Conservation (phyloP, 2,329 filamentous ascomycete species). For the Neurospora sp. region DNA sequence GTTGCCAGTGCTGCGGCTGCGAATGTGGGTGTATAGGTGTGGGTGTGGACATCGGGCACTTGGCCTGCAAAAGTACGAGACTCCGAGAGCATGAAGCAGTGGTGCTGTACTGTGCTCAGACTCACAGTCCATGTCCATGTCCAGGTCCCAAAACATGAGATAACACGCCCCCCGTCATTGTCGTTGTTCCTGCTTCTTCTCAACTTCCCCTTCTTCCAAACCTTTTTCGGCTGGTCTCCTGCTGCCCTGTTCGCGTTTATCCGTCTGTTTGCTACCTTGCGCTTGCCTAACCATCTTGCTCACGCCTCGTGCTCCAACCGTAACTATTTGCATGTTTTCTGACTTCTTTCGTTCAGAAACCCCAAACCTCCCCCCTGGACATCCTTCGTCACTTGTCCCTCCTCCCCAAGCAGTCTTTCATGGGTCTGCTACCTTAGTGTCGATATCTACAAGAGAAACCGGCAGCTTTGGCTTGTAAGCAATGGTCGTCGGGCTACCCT, state of each 20-base stretch:
- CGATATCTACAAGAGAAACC: neutral
- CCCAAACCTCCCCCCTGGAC: neutral
- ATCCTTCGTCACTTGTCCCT: neutral
- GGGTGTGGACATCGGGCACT: neutral
- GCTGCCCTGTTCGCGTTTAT: neutral
- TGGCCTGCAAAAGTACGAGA: neutral
- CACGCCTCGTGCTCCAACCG: neutral
- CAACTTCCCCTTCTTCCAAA: neutral
- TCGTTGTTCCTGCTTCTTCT: neutral
- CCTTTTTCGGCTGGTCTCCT: neutral
- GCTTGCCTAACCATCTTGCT: neutral
- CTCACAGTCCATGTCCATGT: neutral
- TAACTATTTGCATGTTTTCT: neutral
- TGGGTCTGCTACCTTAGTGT: neutral
- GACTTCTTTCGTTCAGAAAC: neutral
- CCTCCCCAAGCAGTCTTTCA: neutral
- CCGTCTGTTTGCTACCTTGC: neutral
- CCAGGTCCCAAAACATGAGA: neutral
- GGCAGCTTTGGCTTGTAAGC: neutral
- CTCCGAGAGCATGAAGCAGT: neutral
- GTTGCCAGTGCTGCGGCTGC: neutral
- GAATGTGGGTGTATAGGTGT: neutral
- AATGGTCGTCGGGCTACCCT: conserved; percentile 5
- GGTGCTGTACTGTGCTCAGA: neutral
- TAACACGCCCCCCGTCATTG: neutral